Conservation (phyloP, 2,329 filamentous ascomycete genomes). For the Aspergillus chevalieri region DNA sequence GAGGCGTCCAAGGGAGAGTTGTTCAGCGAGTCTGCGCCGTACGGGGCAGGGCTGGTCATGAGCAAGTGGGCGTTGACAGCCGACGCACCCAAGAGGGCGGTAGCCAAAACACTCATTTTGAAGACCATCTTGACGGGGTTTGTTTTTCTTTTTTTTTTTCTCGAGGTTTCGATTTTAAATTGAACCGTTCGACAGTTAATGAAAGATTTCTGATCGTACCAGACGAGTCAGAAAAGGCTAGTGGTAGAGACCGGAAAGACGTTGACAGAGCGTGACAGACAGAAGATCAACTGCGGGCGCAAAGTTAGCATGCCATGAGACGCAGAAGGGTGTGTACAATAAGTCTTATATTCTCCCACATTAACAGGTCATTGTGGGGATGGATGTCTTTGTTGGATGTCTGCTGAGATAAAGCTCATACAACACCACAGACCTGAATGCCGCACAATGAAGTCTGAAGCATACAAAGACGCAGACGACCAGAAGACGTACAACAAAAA, state of each 20-base stretch:
- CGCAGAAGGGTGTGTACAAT: not conserved
- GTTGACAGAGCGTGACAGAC: conserved; percentile 9
- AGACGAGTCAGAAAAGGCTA: conserved; percentile 24
- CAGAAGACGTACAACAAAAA: not conserved
- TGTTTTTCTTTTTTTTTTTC: conserved; percentile 3
- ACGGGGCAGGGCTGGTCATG: conserved; percentile 64
- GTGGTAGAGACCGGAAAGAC: conserved; percentile 13
- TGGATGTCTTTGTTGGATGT: not conserved
- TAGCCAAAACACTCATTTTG: conserved; percentile 22
- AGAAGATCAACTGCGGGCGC: conserved; percentile 8
- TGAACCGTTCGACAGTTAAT: conserved; percentile 17
- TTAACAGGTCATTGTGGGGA: not conserved
- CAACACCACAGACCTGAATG: not conserved
- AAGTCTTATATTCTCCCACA: no score
- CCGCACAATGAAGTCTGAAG: not conserved
- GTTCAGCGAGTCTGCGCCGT: conserved; percentile 42
- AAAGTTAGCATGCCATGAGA: conserved; percentile 1
- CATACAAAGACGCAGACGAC: not conserved
- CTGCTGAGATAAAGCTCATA: not conserved
- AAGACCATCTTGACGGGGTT: conserved; percentile 20
- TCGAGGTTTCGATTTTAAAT: conserved; percentile 5
- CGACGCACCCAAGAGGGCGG: conserved; percentile 50
- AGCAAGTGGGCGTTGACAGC: conserved; percentile 68
- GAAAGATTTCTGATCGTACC: conserved; percentile 28
- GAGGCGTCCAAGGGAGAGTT: conserved; percentile 59